Conservation (phyloP, 202 grass and related monocot genomes). For the Panicum hallii region DNA sequence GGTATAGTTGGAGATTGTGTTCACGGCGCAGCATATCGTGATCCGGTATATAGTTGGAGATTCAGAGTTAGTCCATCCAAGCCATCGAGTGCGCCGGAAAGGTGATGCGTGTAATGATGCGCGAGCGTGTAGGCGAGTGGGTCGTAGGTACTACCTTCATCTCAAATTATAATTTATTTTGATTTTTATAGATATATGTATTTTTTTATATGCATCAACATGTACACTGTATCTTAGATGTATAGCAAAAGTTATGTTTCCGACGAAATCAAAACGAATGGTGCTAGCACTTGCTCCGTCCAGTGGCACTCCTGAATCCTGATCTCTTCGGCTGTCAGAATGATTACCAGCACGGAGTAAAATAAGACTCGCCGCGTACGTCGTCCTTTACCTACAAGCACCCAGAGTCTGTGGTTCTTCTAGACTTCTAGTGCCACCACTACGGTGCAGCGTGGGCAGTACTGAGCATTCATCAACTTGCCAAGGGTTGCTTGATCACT, state of each 20-base stretch:
- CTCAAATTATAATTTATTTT: too few relatives aligned
- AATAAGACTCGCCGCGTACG: conserved; percentile 24
- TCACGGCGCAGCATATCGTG: not conserved
- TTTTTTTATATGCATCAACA: too few relatives aligned
- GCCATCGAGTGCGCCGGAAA: conserved; percentile 22
- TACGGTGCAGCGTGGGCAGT: not conserved
- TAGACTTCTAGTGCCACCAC: too few relatives aligned
- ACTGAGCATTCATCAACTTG: not conserved
- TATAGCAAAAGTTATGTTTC: too few relatives aligned
- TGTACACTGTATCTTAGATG: too few relatives aligned
- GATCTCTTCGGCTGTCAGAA: conserved; percentile 29
- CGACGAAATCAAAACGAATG: too few relatives aligned
- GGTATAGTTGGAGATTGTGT: conserved; percentile 16
- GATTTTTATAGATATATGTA: too few relatives aligned
- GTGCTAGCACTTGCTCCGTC: not conserved
- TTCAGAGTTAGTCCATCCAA: not conserved
- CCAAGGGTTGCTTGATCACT: not conserved
- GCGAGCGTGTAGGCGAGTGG: not conserved
- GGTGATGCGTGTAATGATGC: not conserved
- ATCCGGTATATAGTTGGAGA: conserved; percentile 26
- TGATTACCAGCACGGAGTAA: conserved; percentile 45
- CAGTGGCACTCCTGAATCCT: not conserved
- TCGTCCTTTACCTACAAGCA: not conserved
- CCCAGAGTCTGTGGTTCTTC: too few relatives aligned
- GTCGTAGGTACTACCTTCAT: not conserved